Percentiles rank a stretch among this genome's conserved stretches.
phyloP scores from a whole-genome alignment of 164 flowering plant species.

The Kingdonia uniflora region DNA sequence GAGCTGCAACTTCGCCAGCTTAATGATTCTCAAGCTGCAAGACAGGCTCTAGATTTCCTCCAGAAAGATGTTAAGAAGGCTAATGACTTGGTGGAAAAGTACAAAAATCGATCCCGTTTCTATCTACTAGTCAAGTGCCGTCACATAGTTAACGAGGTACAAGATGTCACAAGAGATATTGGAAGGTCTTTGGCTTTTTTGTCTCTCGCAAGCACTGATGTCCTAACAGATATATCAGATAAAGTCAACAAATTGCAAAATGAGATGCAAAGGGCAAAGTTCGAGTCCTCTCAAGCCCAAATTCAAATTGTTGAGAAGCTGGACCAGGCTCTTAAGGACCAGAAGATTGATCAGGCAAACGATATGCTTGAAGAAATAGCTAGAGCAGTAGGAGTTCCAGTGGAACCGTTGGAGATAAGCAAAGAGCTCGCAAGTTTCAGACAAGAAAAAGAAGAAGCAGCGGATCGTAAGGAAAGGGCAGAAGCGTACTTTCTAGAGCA shows the following conservation, averaged over 20 bases:
- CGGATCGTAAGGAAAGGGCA: conserved; percentile 38
- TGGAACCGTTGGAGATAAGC: conserved; percentile 60
- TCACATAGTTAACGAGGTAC: conserved; percentile 49
- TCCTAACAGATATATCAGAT: conserved; percentile 46
- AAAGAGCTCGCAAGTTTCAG: conserved; percentile 48
- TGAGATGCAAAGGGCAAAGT: conserved; percentile 67
- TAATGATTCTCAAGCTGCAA: conserved; percentile 53
- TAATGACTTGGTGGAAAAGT: conserved; percentile 49
- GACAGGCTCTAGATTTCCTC: conserved; percentile 42
- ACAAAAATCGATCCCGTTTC: conserved; percentile 48
- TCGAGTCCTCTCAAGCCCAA: conserved; percentile 43
- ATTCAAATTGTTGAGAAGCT: conserved; percentile 49
- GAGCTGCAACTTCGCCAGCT: conserved; percentile 42
- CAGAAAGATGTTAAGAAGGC: conserved; percentile 54
- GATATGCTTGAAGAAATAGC: conserved; percentile 64
- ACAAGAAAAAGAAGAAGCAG: conserved; percentile 63
- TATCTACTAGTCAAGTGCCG: conserved; percentile 53
- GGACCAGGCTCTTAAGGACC: conserved; percentile 41
- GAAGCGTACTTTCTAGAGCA: conserved; percentile 56
- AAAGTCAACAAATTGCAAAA: conserved; percentile 43
- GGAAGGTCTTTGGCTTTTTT: conserved; percentile 48
- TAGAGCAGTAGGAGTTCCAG: conserved; percentile 48
- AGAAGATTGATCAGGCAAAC: conserved; percentile 53
- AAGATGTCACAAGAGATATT: conserved; percentile 51
- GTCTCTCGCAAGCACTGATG: conserved; percentile 49